These are phyloP conservation scores for Fusarium nanum DNA, from an alignment of 2,329 filamentous ascomycete genomes.

Conservation along the genomic window DNA sequence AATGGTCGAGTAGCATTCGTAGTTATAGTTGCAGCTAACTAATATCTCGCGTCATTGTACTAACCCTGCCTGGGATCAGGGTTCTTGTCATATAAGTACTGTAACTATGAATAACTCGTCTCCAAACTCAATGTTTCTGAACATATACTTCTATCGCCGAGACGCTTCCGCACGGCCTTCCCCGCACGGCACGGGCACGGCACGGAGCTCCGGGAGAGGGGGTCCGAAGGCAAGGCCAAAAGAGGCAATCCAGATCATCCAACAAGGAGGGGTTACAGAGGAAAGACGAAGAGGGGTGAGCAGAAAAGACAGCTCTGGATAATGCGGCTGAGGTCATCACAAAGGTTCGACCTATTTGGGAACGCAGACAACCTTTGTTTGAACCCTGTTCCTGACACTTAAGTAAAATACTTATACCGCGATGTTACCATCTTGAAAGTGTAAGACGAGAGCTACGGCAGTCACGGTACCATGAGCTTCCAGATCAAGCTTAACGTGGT, in stretches of 20 bases:
- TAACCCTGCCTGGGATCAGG: not conserved
- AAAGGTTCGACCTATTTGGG: slow-evolving; percentile 10
- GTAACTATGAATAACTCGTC: not conserved
- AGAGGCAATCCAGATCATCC: slow-evolving; percentile 19
- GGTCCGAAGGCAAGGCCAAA: slow-evolving; percentile 26
- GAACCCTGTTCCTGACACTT: slow-evolving; percentile 3
- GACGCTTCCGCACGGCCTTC: slow-evolving; percentile 14
- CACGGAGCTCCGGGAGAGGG: slow-evolving; percentile 21
- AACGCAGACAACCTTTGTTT: not conserved
- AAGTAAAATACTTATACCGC: slow-evolving; percentile 7
- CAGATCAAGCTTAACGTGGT: slow-evolving; percentile 9
- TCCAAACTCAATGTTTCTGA: not conserved
- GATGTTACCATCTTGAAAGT: slow-evolving; percentile 11
- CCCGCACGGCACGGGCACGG: slow-evolving; percentile 14
- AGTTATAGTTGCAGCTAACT: not conserved
- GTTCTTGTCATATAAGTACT: not conserved
- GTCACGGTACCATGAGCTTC: slow-evolving; percentile 6
- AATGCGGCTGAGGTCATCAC: slow-evolving; percentile 22
- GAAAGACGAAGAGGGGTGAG: not conserved
- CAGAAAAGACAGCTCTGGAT: slow-evolving; percentile 10
- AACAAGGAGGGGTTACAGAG: not conserved
- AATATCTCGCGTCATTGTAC: slow-evolving; percentile 1
- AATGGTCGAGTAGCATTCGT: slow-evolving; percentile 1
- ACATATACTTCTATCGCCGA: not conserved
- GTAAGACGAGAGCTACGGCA: slow-evolving; percentile 11